Conservation (phyloP, 2,329 filamentous ascomycete species). For the Ambrosiella xylebori region DNA sequence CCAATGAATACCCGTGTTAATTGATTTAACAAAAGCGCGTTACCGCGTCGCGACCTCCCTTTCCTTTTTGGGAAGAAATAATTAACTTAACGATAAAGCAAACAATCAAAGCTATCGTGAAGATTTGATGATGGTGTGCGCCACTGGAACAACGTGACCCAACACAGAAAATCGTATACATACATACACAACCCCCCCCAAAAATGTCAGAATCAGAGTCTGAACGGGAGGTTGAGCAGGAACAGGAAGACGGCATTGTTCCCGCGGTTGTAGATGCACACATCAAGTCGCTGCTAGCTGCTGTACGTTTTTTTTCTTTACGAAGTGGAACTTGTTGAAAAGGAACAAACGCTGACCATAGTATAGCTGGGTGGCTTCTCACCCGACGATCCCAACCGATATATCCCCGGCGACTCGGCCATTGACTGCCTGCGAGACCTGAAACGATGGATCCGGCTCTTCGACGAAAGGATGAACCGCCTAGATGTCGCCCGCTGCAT, state of each 20-base stretch:
- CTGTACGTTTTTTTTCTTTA: conserved; percentile 38
- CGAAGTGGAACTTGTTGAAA: conserved; percentile 8
- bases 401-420: conserved; percentile 84
- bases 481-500: conserved; percentile 90
- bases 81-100: neutral
- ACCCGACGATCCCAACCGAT: conserved; percentile 61
- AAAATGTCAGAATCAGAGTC: neutral
- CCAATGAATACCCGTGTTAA: conserved; percentile 7
- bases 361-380: conserved; percentile 67
- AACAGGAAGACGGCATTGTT: conserved; percentile 37
- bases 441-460: conserved; percentile 86
- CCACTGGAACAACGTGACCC: too few relatives aligned
- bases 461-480: conserved; percentile 83
- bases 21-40: conserved; percentile 13
- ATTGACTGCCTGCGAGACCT: conserved; percentile 82
- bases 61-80: neutral
- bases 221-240: conserved; percentile 15
- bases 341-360: conserved; percentile 14
- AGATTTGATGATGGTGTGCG: too few relatives aligned
- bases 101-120: too few relatives aligned
- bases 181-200: too few relatives aligned
- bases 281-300: conserved; percentile 83
- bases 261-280: conserved; percentile 88
- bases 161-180: neutral
- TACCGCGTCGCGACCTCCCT: conserved; percentile 14